These are phyloP conservation scores for Yarrowia hollandica DNA, from an alignment of 805 yeast genomes.

Conservation along the genomic window DNA sequence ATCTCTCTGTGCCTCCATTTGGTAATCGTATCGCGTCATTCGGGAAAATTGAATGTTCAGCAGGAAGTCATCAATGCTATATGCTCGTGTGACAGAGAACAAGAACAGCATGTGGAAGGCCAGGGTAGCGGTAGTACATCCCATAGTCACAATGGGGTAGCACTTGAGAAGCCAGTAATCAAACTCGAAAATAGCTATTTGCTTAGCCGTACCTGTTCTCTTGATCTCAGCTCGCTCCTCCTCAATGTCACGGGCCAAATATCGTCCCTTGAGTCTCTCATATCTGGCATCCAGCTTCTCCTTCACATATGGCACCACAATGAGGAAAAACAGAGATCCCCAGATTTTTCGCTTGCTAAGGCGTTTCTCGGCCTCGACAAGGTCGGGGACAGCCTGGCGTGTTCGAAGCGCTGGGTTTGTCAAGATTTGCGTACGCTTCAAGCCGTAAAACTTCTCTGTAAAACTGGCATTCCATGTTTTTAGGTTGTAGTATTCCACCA, in stretches of 20 bases:
- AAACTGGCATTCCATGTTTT: slow-evolving; percentile 78
- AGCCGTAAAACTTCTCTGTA: slow-evolving; percentile 89
- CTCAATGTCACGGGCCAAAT: slow-evolving; percentile 50
- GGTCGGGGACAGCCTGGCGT: slow-evolving; percentile 39
- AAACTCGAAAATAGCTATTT: slow-evolving; percentile 33
- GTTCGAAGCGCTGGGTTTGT: slow-evolving; percentile 38
- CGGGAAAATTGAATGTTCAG: slow-evolving; percentile 67
- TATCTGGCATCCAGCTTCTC: slow-evolving; percentile 67
- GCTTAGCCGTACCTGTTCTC: slow-evolving; percentile 34
- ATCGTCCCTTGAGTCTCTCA: slow-evolving; percentile 62
- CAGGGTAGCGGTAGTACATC: slow-evolving; percentile 52
- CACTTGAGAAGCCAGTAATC: slow-evolving; percentile 50
- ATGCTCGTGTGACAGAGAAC: slow-evolving; percentile 64
- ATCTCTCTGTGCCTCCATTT: slow-evolving; percentile 36
- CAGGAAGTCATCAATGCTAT: slow-evolving; percentile 60
- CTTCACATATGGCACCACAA: slow-evolving; percentile 65
- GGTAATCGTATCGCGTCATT: slow-evolving; percentile 43
- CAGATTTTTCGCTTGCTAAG: slow-evolving; percentile 55
- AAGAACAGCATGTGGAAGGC: slow-evolving; percentile 62
- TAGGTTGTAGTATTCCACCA: slow-evolving; percentile 70
- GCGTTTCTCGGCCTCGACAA: slow-evolving; percentile 53
- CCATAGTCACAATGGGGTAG: slow-evolving; percentile 61
- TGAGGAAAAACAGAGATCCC: slow-evolving; percentile 53
- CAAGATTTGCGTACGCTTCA: slow-evolving; percentile 57
- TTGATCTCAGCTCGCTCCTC: slow-evolving; percentile 35